Conservation (phyloP, 495 filamentous ascomycete genomes). For the Aeminium ludgeri region DNA sequence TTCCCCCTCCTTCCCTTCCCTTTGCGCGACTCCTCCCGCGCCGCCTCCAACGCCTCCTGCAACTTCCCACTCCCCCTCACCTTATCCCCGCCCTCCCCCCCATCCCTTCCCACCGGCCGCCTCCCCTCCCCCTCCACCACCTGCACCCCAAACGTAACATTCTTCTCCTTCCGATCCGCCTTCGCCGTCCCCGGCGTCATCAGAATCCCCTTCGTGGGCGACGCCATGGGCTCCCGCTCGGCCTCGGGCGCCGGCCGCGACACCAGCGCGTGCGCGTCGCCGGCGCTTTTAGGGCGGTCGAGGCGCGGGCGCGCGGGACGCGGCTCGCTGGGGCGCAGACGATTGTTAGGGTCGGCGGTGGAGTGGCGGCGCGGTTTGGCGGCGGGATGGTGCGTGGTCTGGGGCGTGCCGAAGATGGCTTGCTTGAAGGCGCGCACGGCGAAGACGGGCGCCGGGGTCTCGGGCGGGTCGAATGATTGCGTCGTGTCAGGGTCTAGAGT, state of each 20-base stretch:
- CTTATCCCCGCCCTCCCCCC: background rate
- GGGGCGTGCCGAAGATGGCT: slow-evolving; percentile 77
- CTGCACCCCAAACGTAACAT: slow-evolving; percentile 67
- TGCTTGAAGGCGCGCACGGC: slow-evolving; percentile 84
- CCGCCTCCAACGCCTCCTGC: slow-evolving; percentile 30
- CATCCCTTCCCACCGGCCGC: slow-evolving; percentile 12
- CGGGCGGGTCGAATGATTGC: slow-evolving; percentile 44
- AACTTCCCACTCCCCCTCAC: slow-evolving; percentile 33
- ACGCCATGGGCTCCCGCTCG: slow-evolving; percentile 25
- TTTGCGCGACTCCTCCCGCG: slow-evolving; percentile 25
- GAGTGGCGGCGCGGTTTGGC: slow-evolving; percentile 13
- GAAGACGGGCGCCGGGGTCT: slow-evolving; percentile 88
- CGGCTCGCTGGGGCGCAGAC: background rate
- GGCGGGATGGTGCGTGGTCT: slow-evolving; percentile 33
- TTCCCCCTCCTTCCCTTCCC: slow-evolving; percentile 3
- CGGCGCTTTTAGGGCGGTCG: slow-evolving; percentile 6
- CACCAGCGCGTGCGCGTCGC: slow-evolving; percentile 12
- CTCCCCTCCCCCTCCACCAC: slow-evolving; percentile 44
- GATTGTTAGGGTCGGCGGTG: slow-evolving; percentile 9
- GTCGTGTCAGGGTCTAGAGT: slow-evolving; percentile 9
- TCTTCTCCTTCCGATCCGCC: slow-evolving; percentile 65
- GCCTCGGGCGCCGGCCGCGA: background rate
- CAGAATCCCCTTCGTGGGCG: slow-evolving; percentile 68
- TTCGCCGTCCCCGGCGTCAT: slow-evolving; percentile 74
- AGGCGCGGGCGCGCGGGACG: slow-evolving; percentile 2